Percentiles rank a stretch among this genome's conserved stretches.
phyloP scores from a whole-genome alignment of 1,139 yeast genomes.

The Sugiyamaella xylanicola region DNA sequence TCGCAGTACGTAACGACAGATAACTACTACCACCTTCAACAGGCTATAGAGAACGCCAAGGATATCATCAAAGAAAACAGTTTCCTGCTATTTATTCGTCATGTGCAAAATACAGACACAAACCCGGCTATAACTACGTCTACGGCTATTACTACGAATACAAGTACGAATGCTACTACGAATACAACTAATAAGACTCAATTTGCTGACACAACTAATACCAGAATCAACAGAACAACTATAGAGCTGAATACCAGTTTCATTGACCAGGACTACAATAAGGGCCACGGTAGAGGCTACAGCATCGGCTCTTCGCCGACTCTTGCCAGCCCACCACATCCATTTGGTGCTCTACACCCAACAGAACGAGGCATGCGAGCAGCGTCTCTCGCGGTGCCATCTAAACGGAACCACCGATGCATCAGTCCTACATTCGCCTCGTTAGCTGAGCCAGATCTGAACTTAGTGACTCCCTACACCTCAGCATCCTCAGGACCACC shows the following conservation, averaged over 20 bases:
- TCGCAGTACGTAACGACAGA: conserved; percentile 12
- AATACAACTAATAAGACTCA: neutral
- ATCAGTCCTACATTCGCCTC: conserved; percentile 3
- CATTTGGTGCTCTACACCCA: neutral
- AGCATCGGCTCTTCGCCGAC: neutral
- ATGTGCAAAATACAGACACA: neutral
- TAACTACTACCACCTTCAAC: conserved; percentile 25
- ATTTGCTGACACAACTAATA: neutral
- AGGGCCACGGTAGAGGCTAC: conserved; percentile 10
- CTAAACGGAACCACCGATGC: neutral
- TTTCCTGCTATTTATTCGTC: conserved; percentile 32
- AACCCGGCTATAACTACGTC: too few species aligned
- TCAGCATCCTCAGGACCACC: neutral
- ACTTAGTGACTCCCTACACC: neutral
- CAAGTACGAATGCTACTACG: neutral
- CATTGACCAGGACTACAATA: neutral
- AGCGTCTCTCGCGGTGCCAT: conserved; percentile 4
- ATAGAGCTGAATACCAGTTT: neutral
- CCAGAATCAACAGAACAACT: neutral
- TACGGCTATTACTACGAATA: neutral
- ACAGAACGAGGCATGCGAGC: neutral
- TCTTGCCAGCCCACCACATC: neutral
- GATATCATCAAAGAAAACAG: conserved; percentile 42
- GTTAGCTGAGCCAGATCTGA: neutral
- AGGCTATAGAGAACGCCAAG: conserved; percentile 35